Evolutionary conservation across 148 eudicot species (phyloP), one percentile per base, ranked within the genome.

Genomic region (Spergularia marina): DNA sequence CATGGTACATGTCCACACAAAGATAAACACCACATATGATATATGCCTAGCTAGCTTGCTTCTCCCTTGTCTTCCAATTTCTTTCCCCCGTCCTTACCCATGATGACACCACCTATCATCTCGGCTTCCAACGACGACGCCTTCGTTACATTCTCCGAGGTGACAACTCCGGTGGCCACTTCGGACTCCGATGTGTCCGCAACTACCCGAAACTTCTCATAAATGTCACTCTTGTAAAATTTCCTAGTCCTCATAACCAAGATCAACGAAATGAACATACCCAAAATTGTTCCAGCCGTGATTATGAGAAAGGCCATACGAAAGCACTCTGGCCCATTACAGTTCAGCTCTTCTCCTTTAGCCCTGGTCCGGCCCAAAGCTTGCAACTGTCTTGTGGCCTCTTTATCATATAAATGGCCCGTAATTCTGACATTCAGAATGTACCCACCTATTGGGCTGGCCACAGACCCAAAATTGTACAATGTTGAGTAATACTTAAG

Each of bases 401-500:
- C 86, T 59, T 52, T 77, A 40, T 83, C 86, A 36, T 83, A 83
- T 57, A 83, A 66, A 77, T 73, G 70, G 39, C 85, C 86, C 53
- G 83, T 80, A 17, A 83, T 47, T 52, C 71, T 51, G 8, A 83
- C 86, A 36, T 83, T 83, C 1, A 83, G 72, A n/a, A 83, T 80
- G 58, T 83, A 83, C 10, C 81, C 86, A 0, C 86, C 86, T 4
- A 83, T 83, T 53, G 86, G 83, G 73, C 86, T 83, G 0, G 86
- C 86, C 5, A 83, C 81, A 4, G 86, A 80, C 44, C 86, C 86
- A 63, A 83, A 83, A 60, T 83, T 83, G 70, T 80, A 83, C n/a
- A 83, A 60, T 12, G 86, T 83, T 16, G 86, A 80, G 62, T 83
- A 83, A 64, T 80, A 80, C 20, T 83, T 83, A 2, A 83, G 76